These are phyloP conservation scores for Rhodocollybia butyracea DNA, from an alignment of 768 basidiomycete species.

Conservation along the genomic window DNA sequence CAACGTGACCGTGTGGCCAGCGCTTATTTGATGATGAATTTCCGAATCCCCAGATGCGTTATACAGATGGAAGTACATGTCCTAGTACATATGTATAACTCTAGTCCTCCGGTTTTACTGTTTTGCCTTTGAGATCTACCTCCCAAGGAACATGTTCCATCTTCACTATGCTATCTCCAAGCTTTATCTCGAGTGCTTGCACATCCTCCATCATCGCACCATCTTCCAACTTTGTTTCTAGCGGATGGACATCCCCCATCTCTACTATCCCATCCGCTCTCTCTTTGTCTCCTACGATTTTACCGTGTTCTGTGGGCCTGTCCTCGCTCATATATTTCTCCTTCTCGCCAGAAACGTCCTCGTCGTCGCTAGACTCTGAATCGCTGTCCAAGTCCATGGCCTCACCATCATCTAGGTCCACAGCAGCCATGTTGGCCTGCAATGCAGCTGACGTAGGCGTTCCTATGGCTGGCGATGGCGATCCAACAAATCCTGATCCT, in stretches of 20 bases:
- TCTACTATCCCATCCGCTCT: no score
- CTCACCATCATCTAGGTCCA: slow-evolving; percentile 20
- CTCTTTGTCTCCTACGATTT: neutral
- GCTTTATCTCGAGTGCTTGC: neutral
- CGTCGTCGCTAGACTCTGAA: slow-evolving; percentile 29
- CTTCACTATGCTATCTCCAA: neutral
- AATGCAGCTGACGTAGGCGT: slow-evolving; percentile 38
- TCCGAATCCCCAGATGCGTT: no score
- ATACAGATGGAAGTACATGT: no score
- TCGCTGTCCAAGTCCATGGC: slow-evolving; percentile 41
- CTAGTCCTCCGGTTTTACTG: no score
- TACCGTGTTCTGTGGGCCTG: no score
- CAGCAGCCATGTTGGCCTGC: slow-evolving; percentile 35
- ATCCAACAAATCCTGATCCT: slow-evolving; percentile 15
- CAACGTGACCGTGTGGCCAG: no score
- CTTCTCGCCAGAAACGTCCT: slow-evolving; percentile 12
- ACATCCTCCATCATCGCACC: neutral
- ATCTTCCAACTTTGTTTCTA: neutral
- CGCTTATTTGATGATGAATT: no score
- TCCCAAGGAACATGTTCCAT: no score
- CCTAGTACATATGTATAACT: no score
- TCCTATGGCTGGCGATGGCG: slow-evolving; percentile 37
- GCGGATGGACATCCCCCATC: no score
- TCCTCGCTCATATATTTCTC: neutral
- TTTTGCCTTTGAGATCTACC: no score